A percentile compares a stretch with the other conserved stretches of the same genome.
Conservation (phyloP, 148 eudicot species). For the Cornus florida region DNA sequence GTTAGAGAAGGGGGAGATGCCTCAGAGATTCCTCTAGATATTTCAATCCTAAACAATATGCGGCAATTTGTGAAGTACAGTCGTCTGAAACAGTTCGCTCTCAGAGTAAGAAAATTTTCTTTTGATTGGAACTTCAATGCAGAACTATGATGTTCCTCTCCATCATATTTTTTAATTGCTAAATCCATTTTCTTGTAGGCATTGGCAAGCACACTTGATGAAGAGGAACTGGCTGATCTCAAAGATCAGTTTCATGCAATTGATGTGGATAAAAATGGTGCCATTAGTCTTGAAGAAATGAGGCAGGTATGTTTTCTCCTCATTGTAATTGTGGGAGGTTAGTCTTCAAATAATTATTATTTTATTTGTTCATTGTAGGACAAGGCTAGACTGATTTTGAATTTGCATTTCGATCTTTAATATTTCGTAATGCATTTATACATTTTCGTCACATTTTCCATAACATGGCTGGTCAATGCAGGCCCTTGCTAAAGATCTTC, state of each 20-base stretch:
- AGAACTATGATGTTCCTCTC: background rate
- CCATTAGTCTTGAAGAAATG: conserved; percentile 95
- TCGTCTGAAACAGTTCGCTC: conserved; percentile 91
- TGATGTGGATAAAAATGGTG: conserved; percentile 87
- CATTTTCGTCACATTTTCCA: background rate
- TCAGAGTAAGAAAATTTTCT: conserved; percentile 53
- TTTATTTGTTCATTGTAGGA: background rate
- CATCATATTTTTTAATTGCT: background rate
- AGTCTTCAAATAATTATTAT: background rate
- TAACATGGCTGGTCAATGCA: conserved; percentile 29
- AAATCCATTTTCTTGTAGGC: conserved; percentile 48
- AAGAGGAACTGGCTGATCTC: conserved; percentile 74
- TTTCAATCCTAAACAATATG: conserved; percentile 84
- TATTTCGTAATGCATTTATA: background rate
- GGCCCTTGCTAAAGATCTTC: conserved; percentile 96
- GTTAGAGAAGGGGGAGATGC: conserved; percentile 98
- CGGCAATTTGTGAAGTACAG: conserved; percentile 91
- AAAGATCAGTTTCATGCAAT: conserved; percentile 94
- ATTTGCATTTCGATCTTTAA: background rate
- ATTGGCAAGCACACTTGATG: conserved; percentile 81
- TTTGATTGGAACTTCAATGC: background rate
- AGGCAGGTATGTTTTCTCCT: conserved; percentile 58
- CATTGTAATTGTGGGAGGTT: background rate
- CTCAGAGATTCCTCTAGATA: conserved; percentile 87
- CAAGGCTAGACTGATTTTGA: background rate